Percentiles rank a stretch among this genome's conserved stretches.
These are phyloP conservation scores for Glaciozyma martinii DNA, from an alignment of 768 basidiomycete species.

Conservation along the genomic window DNA sequence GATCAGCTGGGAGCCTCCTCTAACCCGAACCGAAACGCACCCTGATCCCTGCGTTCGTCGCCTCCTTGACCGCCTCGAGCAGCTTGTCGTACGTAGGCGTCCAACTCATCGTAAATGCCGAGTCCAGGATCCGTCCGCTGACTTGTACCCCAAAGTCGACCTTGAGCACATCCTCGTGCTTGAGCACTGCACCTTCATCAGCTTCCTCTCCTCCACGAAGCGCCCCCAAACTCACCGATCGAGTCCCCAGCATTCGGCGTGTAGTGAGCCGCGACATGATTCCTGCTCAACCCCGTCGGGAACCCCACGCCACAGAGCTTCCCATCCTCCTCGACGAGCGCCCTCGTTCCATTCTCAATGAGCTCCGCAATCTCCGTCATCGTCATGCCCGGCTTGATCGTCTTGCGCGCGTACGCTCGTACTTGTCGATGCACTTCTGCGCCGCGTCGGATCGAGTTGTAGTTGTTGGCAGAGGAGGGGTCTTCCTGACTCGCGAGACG, in stretches of 20 bases:
- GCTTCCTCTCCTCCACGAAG: neutral
- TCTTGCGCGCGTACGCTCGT: conserved; percentile 66
- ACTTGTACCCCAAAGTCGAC: conserved; percentile 98
- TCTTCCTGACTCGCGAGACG: conserved; percentile 60
- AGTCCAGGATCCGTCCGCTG: conserved; percentile 87
- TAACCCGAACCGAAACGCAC: conserved; percentile 43
- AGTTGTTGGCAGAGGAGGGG: conserved; percentile 54
- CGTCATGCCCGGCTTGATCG: conserved; percentile 82
- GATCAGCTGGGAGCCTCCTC: neutral
- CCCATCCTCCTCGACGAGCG: conserved; percentile 87
- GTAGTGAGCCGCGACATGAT: conserved; percentile 93
- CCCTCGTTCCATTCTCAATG: conserved; percentile 84
- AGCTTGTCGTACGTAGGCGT: conserved; percentile 84
- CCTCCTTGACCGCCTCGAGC: conserved; percentile 82
- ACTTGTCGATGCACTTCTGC: conserved; percentile 93
- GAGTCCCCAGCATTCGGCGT: conserved; percentile 71
- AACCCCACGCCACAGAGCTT: conserved; percentile 75
- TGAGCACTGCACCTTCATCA: conserved; percentile 51
- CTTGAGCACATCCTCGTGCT: conserved; percentile 79
- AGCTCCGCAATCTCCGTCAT: conserved; percentile 89
- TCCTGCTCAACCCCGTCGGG: conserved; percentile 88
- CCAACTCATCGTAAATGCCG: conserved; percentile 83
- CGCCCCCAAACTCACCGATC: conserved; percentile 22
- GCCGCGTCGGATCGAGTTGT: conserved; percentile 78
- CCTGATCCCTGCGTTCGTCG: conserved; percentile 82